These are phyloP conservation scores for Mucor saturninus DNA, from an alignment of 371 early-diverging fungal genomes.

Conservation along the genomic window DNA sequence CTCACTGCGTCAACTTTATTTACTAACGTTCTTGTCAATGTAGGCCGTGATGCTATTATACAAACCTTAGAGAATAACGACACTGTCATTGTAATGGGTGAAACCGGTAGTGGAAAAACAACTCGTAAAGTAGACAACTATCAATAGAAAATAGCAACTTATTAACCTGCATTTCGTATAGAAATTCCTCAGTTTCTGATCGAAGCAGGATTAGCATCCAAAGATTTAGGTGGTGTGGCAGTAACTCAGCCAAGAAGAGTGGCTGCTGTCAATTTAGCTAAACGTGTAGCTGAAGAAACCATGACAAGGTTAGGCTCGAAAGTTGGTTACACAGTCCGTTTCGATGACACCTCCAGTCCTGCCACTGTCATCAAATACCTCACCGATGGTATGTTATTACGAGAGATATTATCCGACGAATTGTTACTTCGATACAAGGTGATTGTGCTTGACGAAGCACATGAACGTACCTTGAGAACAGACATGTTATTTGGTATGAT, in stretches of 20 bases:
- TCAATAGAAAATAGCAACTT: neutral
- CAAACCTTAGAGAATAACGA: conserved; percentile 57
- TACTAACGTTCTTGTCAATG: neutral
- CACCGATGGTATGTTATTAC: conserved; percentile 98
- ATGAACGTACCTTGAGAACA: conserved; percentile 96
- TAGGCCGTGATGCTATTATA: conserved; percentile 68
- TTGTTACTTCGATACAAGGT: conserved; percentile 80
- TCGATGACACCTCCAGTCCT: conserved; percentile 89
- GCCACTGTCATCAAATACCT: conserved; percentile 92
- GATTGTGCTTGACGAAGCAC: conserved; percentile 98
- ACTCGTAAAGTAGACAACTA: conserved; percentile 46
- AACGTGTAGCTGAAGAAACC: conserved; percentile 91
- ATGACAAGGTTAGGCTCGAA: conserved; percentile 77
- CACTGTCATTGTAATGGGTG: conserved; percentile 67
- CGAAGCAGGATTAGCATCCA: conserved; percentile 71
- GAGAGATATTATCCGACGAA: conserved; percentile 90
- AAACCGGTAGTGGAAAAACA: conserved; percentile 70
- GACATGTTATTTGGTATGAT: conserved; percentile 97
- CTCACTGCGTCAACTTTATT: neutral
- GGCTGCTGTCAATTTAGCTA: conserved; percentile 96
- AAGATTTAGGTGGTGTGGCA: conserved; percentile 73
- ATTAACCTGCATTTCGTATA: conserved; percentile 13
- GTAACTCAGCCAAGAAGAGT: conserved; percentile 98
- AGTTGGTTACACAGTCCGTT: conserved; percentile 94
- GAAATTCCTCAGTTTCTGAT: conserved; percentile 91